Conservation (phyloP, 1,284 basidiomycete genomes). For the Ganoderma lingzhi region DNA sequence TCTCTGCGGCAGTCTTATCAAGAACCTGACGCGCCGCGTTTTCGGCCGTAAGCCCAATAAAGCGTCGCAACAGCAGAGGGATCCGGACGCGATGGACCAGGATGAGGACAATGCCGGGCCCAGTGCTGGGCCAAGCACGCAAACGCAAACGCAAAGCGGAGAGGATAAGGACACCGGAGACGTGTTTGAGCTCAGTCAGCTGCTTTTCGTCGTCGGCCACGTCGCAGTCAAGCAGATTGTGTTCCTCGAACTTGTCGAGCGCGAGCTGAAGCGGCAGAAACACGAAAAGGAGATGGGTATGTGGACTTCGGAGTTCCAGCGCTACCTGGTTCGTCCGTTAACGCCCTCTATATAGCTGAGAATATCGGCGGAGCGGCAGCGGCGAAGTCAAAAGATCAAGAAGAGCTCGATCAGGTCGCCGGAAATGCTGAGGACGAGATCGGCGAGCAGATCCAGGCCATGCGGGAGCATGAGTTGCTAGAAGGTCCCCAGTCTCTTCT, state of each 20-base stretch:
- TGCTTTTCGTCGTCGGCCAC: slow-evolving; percentile 95
- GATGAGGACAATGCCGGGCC: slow-evolving; percentile 44
- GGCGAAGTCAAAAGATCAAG: slow-evolving; percentile 68
- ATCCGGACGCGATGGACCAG: slow-evolving; percentile 62
- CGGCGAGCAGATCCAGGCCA: slow-evolving; percentile 86
- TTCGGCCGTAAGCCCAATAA: slow-evolving; percentile 51
- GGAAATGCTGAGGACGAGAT: slow-evolving; percentile 99
- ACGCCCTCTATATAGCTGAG: slow-evolving; percentile 51
- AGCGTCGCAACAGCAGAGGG: slow-evolving; percentile 39
- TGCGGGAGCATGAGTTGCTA: slow-evolving; percentile 90
- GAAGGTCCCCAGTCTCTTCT: slow-evolving; percentile 89
- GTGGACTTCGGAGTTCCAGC: slow-evolving; percentile 34
- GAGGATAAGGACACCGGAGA: slow-evolving; percentile 70
- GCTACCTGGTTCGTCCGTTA: slow-evolving; percentile 6
- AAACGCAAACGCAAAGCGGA: slow-evolving; percentile 22
- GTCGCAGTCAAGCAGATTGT: slow-evolving; percentile 98
- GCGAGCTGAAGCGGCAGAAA: slow-evolving; percentile 97
- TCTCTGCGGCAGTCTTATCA: slow-evolving; percentile 86
- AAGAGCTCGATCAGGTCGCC: slow-evolving; percentile 96
- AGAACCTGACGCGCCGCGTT: slow-evolving; percentile 78
- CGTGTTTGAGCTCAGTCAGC: slow-evolving; percentile 88
- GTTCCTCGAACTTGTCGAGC: slow-evolving; percentile 95
- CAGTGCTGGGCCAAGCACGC: slow-evolving; percentile 18
- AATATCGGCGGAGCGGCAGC: slow-evolving; percentile 52
- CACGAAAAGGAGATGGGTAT: slow-evolving; percentile 84